Evolutionary conservation across 192 early-diverging fungal genomes (phyloP).

Genomic region (Gryganskiella cystojenkinii): DNA sequence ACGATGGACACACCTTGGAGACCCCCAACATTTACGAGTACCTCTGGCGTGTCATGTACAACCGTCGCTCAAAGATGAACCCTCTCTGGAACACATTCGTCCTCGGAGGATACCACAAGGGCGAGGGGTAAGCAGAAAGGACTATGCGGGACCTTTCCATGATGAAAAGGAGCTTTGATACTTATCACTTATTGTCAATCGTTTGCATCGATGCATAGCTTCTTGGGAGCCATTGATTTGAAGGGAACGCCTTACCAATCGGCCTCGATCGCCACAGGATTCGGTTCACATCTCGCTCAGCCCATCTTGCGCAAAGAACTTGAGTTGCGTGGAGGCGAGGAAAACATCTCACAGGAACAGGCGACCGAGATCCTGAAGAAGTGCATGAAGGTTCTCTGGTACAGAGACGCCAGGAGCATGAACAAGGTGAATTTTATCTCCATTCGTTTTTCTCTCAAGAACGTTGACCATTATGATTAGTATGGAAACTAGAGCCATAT

Average conservation of each 20-base stretch:
- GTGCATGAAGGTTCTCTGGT: slow-evolving; percentile 92
- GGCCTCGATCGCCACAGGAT: slow-evolving; percentile 93
- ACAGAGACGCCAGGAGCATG: slow-evolving; percentile 92
- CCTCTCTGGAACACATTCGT: slow-evolving; percentile 97
- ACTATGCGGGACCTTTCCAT: too few species aligned
- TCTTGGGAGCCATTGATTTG: slow-evolving; percentile 93
- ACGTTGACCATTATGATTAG: too few species aligned
- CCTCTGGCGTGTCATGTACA: slow-evolving; percentile 91
- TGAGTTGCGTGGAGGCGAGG: slow-evolving; percentile 78
- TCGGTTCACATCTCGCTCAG: slow-evolving; percentile 89
- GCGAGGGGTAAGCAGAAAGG: slow-evolving; percentile 67
- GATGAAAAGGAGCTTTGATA: too few species aligned
- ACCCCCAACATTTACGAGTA: slow-evolving; percentile 93
- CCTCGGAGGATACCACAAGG: slow-evolving; percentile 86
- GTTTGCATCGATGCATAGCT: slow-evolving; percentile 39
- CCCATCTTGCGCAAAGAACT: slow-evolving; percentile 93
- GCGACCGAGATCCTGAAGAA: slow-evolving; percentile 87
- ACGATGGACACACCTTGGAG: slow-evolving; percentile 89
- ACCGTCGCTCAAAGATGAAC: slow-evolving; percentile 86
- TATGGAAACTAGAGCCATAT: too few species aligned
- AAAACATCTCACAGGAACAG: slow-evolving; percentile 90
- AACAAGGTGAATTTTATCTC: slow-evolving; percentile 78
- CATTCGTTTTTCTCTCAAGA: not conserved
- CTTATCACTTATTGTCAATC: not conserved
- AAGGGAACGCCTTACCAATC: slow-evolving; percentile 95